Base-by-base conservation (phyloP, 805 yeast species). In the Peterozyma toletana region DNA sequence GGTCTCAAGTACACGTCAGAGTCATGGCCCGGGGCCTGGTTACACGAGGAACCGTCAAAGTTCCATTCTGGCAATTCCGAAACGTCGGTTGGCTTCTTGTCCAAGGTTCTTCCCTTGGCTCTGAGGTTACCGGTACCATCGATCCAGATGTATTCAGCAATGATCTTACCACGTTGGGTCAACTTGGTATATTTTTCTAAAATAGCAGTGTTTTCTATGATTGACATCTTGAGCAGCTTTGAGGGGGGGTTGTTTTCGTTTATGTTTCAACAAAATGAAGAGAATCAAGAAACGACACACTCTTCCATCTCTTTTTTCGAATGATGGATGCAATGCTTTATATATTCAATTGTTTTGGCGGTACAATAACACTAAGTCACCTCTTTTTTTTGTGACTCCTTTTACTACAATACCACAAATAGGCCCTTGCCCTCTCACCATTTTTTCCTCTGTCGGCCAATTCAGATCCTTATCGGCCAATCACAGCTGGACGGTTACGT, bases 1-100 rank as follows among this genome's bases (percentile, higher is more conserved):
- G 99, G 99, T 69, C 96, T 84, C 61, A 93, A 75, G 67, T 88
- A 89, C 51, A 93, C 79, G 65, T 93, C 99, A 38, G 97, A 89
- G 73, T 93, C 90, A 67, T 86, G 82, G 56, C 99, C 99, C 59
- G 97, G 97, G 45, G 99, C 98, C 75, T 93, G 99, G 56, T 85
- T 89, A 43, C 99, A 93, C 31, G 98, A 90, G 37, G 98, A 90
- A 69, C 99, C 99, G 67, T 93, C 99, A 59, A 93, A 93, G 77
- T 93, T 93, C 99, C 99, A 93, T 70, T 91, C 96, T 54, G 98
- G 97, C 57, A 93, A 76, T 62, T 93, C 95, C 50, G 85, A 91
- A 43, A 88, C 71, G 33, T 84, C 72, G 38, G 77, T 60, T 44
- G 93, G 84, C 59, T 69, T 74, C 68, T 80, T 78, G 58, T 58